Conservation (phyloP, 2,329 filamentous ascomycete species). For the Tolypocladium capitatum region DNA sequence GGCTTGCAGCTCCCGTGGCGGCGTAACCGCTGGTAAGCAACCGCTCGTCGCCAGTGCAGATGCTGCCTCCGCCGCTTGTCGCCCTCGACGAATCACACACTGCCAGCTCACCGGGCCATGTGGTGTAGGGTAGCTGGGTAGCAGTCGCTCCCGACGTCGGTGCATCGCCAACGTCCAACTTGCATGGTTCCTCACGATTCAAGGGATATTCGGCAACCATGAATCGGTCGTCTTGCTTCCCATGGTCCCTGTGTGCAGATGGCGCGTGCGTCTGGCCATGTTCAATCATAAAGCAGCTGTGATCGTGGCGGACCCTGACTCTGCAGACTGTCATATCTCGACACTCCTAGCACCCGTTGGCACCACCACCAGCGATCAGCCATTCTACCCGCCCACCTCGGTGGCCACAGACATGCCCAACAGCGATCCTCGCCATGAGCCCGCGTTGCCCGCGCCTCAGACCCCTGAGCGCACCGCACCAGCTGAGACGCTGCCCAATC, state of each 20-base stretch:
- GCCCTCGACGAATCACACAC: not conserved
- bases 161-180: not conserved
- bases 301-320: too few relatives aligned
- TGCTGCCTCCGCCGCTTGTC: too few relatives aligned
- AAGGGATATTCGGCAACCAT: too few relatives aligned
- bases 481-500: not conserved
- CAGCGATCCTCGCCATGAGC: not conserved
- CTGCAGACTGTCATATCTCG: too few relatives aligned
- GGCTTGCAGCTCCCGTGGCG: not conserved
- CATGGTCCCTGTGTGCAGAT: not conserved
- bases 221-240: not conserved
- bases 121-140: not conserved
- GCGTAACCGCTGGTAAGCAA: not conserved
- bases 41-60: rapidly evolving
- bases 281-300: too few relatives aligned
- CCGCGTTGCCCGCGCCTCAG: not conserved
- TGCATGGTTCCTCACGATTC: not conserved
- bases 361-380: not conserved
- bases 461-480: not conserved
- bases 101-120: not conserved
- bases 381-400: not conserved
- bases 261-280: not conserved
- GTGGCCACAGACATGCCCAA: too few relatives aligned
- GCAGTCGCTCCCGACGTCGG: not conserved
- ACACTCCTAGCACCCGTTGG: too few relatives aligned